phyloP scores from a whole-genome alignment of 2,329 filamentous ascomycete genomes.

The Cytospora paraplurivora region DNA sequence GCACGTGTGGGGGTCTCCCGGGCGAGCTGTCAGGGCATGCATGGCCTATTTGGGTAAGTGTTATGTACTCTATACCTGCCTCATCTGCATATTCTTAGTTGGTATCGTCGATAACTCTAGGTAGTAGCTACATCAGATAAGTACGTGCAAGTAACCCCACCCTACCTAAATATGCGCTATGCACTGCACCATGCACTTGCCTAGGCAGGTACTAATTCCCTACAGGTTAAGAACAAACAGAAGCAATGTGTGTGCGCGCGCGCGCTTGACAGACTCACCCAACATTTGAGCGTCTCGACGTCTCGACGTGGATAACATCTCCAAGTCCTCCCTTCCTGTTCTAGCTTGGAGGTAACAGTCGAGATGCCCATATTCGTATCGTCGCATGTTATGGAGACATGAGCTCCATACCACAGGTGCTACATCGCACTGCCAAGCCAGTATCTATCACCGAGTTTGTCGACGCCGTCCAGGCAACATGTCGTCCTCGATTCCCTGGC shows the following conservation, averaged over 20 bases:
- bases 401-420: constrained; percentile 42
- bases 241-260: no score
- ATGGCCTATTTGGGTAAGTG: no score
- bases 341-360: not conserved
- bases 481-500: constrained; percentile 52
- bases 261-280: no score
- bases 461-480: constrained; percentile 53
- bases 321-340: not conserved
- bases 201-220: no score
- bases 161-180: no score
- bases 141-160: not conserved
- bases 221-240: no score
- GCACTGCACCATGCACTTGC: no score
- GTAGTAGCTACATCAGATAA: not conserved
- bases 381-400: constrained; percentile 42
- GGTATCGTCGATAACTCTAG: no score
- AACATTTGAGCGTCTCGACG: not conserved
- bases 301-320: not conserved
- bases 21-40: not conserved
- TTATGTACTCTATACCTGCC: no score
- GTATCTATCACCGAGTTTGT: constrained; percentile 46
- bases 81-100: no score
- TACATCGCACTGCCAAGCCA: constrained; percentile 44
- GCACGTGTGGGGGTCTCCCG: not conserved
- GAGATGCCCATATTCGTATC: not conserved